Evolutionary conservation across 2,329 filamentous ascomycete genomes (phyloP).

Genomic region (Tolypocladium endophyticum): DNA sequence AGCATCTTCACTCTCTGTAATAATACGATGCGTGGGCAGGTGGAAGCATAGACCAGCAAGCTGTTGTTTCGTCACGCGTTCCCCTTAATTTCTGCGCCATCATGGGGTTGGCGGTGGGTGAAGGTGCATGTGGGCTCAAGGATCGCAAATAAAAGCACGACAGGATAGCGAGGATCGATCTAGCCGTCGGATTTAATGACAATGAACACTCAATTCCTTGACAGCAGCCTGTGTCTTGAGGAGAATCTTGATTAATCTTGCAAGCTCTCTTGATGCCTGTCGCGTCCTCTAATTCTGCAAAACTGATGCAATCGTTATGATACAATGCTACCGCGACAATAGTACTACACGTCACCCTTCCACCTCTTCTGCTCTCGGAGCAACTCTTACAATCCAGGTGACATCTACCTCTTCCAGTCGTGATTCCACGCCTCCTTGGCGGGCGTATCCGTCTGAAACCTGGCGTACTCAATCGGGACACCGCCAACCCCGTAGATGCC

Average conservation of each 20-base stretch:
- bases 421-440: constrained; percentile 79
- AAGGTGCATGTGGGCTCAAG: background rate
- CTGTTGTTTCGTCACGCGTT: background rate
- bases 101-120: background rate
- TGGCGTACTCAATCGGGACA: constrained; percentile 85
- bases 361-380: background rate
- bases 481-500: constrained; percentile 62
- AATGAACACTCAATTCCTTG: background rate
- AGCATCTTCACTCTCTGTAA: constrained; percentile 16
- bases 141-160: background rate
- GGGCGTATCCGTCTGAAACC: constrained; percentile 76
- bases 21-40: constrained; percentile 14
- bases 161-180: background rate
- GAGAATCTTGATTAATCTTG: background rate
- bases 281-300: background rate
- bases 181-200: background rate
- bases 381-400: background rate
- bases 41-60: constrained; percentile 1
- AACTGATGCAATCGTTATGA: background rate
- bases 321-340: constrained; percentile 2
- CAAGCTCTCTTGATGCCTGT: background rate
- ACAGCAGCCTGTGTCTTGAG: background rate
- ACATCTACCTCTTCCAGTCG: constrained; percentile 61
- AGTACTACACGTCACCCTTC: background rate
- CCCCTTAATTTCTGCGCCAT: background rate